Base-by-base conservation (phyloP, 139 green algal species). In the Chlamydomonas asymmetrica region DNA sequence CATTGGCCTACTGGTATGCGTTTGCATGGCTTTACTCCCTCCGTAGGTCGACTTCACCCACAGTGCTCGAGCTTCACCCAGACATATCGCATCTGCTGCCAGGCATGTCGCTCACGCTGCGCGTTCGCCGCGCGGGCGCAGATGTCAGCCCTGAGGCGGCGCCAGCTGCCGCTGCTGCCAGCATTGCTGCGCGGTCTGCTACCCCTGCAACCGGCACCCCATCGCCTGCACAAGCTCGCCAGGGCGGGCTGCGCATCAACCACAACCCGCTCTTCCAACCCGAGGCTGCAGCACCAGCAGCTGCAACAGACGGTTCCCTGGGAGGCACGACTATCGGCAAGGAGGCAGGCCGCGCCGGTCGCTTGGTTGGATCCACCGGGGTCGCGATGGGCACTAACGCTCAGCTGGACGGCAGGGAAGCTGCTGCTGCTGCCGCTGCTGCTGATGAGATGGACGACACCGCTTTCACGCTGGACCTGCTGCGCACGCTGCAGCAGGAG, bases 61-160 rank as follows among this genome's bases (percentile, higher is more conserved):
- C 31, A 1, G 29, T 77, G 49, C 25, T 73, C 22, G 67, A 82
- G 76, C 34, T 82, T 13, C 35, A 61, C 38, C 76, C 60, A 34
- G 67, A 82, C 60, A 76, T 76, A 34, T 82, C 76, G 35, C 61
- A 43, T 49, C 31, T 81, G 3, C n/a, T 76, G 61, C 75, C 75
- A 0, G 75, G 67, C 22, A 74, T 81, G 45, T 76, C 67, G 0
- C 62, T 82, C 20, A 61, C 50, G 9, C 61, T 73, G 61, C 67
- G 68, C 32, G 50, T 76, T 35, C 65, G 56, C n/a, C 63, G 64
- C 38, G 61, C 76, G 37, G 27, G 38, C 0, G 16, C 20, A 1
- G 13, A 31, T 34, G 52, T 22, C 67, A 52, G 49, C n/a, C 7
- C 23, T 3, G n/a, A 18, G 20, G 62, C 37, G 7, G 4, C 1